These are phyloP conservation scores for Inga laurina DNA, from an alignment of 306 rosid species.

Conservation along the genomic window DNA sequence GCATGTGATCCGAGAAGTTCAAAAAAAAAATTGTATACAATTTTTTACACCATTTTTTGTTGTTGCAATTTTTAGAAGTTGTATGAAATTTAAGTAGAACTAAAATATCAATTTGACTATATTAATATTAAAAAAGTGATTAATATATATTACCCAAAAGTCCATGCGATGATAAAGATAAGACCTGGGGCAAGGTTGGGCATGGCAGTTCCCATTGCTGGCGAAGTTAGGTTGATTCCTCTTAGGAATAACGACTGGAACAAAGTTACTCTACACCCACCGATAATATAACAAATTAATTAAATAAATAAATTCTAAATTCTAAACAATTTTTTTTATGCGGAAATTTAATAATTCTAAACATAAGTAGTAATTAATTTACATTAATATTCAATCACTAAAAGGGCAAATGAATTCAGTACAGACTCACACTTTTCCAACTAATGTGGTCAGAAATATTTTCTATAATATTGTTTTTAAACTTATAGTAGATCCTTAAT, in stretches of 20 bases:
- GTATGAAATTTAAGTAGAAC: no score
- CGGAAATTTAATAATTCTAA: neutral
- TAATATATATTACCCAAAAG: constrained; percentile 50
- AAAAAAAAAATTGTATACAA: no score
- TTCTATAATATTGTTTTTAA: no score
- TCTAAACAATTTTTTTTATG: neutral
- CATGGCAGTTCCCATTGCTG: constrained; percentile 93
- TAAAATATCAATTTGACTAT: neutral
- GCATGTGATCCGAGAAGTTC: no score
- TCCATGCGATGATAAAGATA: constrained; percentile 84
- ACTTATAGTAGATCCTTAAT: no score
- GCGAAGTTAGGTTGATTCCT: constrained; percentile 79
- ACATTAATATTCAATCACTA: neutral
- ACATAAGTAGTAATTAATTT: neutral
- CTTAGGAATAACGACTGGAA: constrained; percentile 69
- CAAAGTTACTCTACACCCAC: constrained; percentile 63
- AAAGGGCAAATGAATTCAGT: neutral
- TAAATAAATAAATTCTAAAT: neutral
- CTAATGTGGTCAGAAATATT: no score
- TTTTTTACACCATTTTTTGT: neutral
- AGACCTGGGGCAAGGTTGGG: constrained; percentile 92
- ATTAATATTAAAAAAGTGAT: neutral
- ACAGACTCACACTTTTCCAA: no score
- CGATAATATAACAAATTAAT: neutral
- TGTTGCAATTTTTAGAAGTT: no score